Evolutionary conservation across 2,329 filamentous ascomycete genomes (phyloP), one percentile per base, ranked within the genome.

Genomic region (Xylaria sp.): DNA sequence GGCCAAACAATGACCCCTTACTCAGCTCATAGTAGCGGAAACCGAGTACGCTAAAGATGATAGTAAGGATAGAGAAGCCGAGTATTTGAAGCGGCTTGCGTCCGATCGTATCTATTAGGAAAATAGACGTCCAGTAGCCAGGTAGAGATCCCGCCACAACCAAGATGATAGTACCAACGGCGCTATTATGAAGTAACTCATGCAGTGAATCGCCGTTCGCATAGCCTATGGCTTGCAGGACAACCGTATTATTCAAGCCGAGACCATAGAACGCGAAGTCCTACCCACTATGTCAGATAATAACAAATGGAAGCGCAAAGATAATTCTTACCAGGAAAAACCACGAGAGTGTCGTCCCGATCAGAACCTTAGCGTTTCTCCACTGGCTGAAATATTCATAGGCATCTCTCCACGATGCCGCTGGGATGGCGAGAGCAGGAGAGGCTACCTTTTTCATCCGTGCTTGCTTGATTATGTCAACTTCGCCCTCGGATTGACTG

Each of bases 301-400:
- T 3, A 1, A 5, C 44, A 44, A n/a, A 28, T 28, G 9, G 1
- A 28, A 37, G n/a, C 25, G 13, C 1, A 8, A 8, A 39, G 32
- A 4, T n/a, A 20, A 34, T 54, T 32, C 82, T 55, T 74, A 86
- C 85, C 61, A 95, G 83, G 74, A 94, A 90, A 81, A 95, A 94
- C 92, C 93, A 95, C 0, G 92, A 94, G 57, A 91, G 83, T 0
- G 92, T 92, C 15, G 92, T 95, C 41, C 92, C 92, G 55, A 94
- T 81, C 0, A 95, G 86, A 51, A 93, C 84, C 80, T 90, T 92
- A 58, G 88, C 85, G 74, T 94, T 90, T 75, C 85, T 87, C 89
- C 91, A 91, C 77, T 90, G 85, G 10, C 84, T 79, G 77, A 93
- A 94, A 80, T 94, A 92, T 7, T 80, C 75, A 70, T 84, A 81